Evolutionary conservation across 2,329 filamentous ascomycete species (phyloP).

Genomic region (Talaromyces amestolkiae): DNA sequence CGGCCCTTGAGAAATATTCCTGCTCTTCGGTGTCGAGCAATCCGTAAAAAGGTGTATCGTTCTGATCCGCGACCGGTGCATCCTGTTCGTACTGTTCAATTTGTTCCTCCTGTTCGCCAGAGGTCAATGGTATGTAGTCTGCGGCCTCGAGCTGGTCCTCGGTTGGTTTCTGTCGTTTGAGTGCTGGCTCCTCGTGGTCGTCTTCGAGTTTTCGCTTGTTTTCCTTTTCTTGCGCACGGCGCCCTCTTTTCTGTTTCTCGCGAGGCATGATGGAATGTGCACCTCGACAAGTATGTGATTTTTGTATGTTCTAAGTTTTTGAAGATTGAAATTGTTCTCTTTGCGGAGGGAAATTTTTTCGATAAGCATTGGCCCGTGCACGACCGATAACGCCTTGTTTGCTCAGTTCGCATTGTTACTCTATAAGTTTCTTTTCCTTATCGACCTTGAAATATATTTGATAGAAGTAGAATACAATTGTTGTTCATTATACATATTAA

Average conservation of each 20-base stretch:
- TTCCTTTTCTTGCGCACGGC: conserved; percentile 43
- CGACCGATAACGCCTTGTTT: conserved; percentile 27
- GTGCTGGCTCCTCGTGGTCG: conserved; percentile 25
- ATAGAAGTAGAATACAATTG: too few relatives aligned
- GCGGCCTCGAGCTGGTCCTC: conserved; percentile 12
- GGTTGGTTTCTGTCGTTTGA: conserved; percentile 41
- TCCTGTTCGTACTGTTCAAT: conserved; percentile 20
- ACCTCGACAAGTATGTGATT: not conserved
- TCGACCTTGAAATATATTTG: not conserved
- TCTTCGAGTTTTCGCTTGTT: conserved; percentile 39
- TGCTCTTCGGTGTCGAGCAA: conserved; percentile 90
- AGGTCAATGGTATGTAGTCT: conserved; percentile 41
- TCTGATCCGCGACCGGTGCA: conserved; percentile 27
- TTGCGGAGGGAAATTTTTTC: conserved; percentile 26
- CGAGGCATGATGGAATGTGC: conserved; percentile 40
- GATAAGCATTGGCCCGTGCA: conserved; percentile 42
- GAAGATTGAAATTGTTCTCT: conserved; percentile 1
- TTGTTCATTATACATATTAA: not conserved
- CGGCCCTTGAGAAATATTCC: conserved; percentile 88
- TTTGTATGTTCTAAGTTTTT: not conserved
- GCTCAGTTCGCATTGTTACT: conserved; percentile 23
- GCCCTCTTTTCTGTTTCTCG: conserved; percentile 48
- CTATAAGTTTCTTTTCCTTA: not conserved
- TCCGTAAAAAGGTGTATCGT: conserved; percentile 80
- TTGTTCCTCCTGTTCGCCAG: conserved; percentile 21